phyloP scores from a whole-genome alignment of 192 early-diverging fungal species.

The Mortierella antarctica region DNA sequence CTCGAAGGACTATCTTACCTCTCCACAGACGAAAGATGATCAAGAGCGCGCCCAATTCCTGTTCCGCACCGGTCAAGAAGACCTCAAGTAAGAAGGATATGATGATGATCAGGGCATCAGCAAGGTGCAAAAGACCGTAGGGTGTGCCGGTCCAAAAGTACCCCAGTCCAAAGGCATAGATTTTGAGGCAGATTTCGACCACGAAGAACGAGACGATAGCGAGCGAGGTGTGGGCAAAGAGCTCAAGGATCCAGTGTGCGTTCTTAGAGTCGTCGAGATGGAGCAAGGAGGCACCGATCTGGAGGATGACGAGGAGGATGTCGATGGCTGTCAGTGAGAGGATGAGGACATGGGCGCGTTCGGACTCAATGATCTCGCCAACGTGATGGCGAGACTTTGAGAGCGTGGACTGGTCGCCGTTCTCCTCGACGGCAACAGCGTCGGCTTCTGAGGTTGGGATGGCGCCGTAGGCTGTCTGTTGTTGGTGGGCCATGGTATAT shows the following conservation, averaged over 20 bases:
- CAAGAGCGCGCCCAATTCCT: conserved; percentile 62
- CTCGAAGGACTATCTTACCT: background rate
- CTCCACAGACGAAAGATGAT: conserved; percentile 69
- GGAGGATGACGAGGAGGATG: conserved; percentile 46
- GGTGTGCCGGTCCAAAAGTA: conserved; percentile 55
- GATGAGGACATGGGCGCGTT: conserved; percentile 43
- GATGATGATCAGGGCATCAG: conserved; percentile 61
- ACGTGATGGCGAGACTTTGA: conserved; percentile 14
- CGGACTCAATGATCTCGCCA: conserved; percentile 46
- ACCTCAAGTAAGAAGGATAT: conserved; percentile 64
- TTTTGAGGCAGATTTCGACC: conserved; percentile 58
- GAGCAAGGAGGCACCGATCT: conserved; percentile 46
- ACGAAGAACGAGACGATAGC: conserved; percentile 61
- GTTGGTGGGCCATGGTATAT: background rate
- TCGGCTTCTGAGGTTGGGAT: conserved; percentile 20
- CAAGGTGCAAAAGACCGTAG: conserved; percentile 57
- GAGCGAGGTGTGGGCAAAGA: conserved; percentile 50
- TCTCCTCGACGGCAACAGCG: background rate
- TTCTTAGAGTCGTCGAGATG: conserved; percentile 24
- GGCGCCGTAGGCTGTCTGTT: conserved; percentile 31
- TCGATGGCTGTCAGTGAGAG: conserved; percentile 42
- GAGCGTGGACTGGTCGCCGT: conserved; percentile 3
- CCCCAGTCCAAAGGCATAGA: conserved; percentile 59
- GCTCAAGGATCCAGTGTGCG: conserved; percentile 51
- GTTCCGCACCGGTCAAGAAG: conserved; percentile 60